Evolutionary conservation across 768 basidiomycete species (phyloP).

Genomic region (Serendipita sp.): DNA sequence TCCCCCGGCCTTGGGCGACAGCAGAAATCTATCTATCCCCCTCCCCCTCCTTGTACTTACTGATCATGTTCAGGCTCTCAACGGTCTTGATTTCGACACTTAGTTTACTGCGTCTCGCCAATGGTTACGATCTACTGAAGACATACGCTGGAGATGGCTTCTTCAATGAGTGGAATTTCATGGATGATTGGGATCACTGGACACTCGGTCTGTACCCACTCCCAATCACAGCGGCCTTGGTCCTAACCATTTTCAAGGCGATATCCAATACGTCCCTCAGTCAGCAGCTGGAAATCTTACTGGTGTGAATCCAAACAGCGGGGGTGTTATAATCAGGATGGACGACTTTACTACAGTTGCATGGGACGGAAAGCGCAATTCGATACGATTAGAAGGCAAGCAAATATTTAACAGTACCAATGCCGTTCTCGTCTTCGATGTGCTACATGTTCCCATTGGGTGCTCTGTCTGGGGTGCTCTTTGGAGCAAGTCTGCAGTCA

Average conservation of each 20-base stretch:
- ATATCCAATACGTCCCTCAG: background rate
- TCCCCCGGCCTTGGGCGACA: too few species aligned
- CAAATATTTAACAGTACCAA: conserved; percentile 6
- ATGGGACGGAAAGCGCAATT: background rate
- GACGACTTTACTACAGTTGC: background rate
- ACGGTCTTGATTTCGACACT: background rate
- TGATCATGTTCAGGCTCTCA: background rate
- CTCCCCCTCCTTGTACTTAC: too few species aligned
- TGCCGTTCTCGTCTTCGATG: conserved; percentile 14
- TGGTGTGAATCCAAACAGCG: background rate
- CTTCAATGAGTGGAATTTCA: background rate
- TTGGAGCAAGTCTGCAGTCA: background rate
- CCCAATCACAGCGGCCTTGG: too few species aligned
- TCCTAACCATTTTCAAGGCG: background rate
- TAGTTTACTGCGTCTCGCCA: background rate
- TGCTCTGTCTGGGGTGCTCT: conserved; percentile 7
- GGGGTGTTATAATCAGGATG: background rate
- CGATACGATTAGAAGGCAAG: background rate
- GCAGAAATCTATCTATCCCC: too few species aligned
- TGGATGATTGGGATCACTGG: conserved; percentile 1
- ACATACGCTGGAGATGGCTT: conserved; percentile 1
- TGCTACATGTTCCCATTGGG: conserved; percentile 15
- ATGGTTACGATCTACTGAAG: background rate
- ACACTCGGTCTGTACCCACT: background rate
- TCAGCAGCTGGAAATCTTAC: background rate